These are phyloP conservation scores for Gyrodon lividus DNA, from an alignment of 768 basidiomycete genomes.

Conservation along the genomic window DNA sequence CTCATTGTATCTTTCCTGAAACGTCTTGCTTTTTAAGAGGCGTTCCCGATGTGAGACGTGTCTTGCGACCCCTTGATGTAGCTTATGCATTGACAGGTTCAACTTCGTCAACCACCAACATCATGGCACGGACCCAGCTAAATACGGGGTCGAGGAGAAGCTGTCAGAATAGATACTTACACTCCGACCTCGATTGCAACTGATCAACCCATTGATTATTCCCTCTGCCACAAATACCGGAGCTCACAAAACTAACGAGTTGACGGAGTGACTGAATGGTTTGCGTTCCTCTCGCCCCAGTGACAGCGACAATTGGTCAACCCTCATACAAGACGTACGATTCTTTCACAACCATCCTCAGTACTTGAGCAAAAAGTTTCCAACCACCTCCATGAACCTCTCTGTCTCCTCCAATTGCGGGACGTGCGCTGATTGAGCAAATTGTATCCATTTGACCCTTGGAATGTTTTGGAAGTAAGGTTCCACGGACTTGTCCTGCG, in stretches of 20 bases:
- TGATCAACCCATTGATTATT: background rate
- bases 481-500: conserved; percentile 31
- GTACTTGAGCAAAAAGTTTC: conserved; percentile 26
- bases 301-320: background rate
- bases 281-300: background rate
- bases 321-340: background rate
- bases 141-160: conserved; percentile 54
- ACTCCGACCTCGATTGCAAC: conserved; percentile 6
- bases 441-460: conserved; percentile 37
- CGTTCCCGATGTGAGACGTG: conserved; percentile 69
- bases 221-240: background rate
- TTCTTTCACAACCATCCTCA: background rate
- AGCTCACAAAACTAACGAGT: background rate
- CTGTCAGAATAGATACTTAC: conserved; percentile 18
- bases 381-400: conserved; percentile 33
- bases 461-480: conserved; percentile 35
- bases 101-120: conserved; percentile 90
- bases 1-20: conserved; percentile 3
- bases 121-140: conserved; percentile 83
- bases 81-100: conserved; percentile 56
- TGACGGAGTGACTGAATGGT: background rate
- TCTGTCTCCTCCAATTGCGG: conserved; percentile 39
- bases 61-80: background rate
- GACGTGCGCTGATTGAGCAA: conserved; percentile 37
- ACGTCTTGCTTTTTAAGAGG: conserved; percentile 40